A percentile compares a stretch with the other conserved stretches of the same genome.
phyloP scores from a whole-genome alignment of 2,329 filamentous ascomycete species.

The Fusarium albidum region DNA sequence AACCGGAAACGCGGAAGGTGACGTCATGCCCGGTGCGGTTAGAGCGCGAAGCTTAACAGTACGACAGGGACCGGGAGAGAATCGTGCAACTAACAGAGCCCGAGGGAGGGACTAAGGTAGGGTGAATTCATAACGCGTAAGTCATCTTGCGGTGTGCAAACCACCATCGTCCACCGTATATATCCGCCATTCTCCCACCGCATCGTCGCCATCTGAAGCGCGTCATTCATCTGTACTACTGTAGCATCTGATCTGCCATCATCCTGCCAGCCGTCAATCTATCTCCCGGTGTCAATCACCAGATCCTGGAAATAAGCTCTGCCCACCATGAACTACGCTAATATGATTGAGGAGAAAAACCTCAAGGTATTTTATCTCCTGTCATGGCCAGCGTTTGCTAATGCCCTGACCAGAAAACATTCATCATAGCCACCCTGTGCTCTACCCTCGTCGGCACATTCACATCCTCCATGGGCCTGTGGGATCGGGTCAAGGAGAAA shows the following conservation, averaged over 20 bases:
- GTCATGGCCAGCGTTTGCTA: neutral
- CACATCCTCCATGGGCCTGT: constrained; percentile 39
- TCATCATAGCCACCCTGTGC: constrained; percentile 38
- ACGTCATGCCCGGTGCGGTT: neutral
- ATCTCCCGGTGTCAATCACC: too few relatives aligned
- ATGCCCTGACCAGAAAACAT: constrained; percentile 32
- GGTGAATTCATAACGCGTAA: neutral
- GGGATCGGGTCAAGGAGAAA: constrained; percentile 36
- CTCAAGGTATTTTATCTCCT: constrained; percentile 27
- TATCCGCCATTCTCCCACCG: neutral
- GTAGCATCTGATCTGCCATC: too few relatives aligned
- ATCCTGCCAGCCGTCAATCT: too few relatives aligned
- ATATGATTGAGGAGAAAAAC: constrained; percentile 39
- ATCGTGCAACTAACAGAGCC: neutral
- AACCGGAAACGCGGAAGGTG: neutral
- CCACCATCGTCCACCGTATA: neutral
- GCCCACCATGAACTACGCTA: constrained; percentile 33
- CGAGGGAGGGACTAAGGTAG: neutral
- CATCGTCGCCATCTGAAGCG: neutral
- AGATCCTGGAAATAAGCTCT: neutral
- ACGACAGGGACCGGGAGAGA: neutral
- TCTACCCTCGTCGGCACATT: constrained; percentile 39
- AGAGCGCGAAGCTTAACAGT: neutral
- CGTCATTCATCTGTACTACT: too few relatives aligned
- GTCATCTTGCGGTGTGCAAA: constrained; percentile 3